phyloP scores from a whole-genome alignment of 208 protist species.

The Jaenimonas drosophilae region DNA sequence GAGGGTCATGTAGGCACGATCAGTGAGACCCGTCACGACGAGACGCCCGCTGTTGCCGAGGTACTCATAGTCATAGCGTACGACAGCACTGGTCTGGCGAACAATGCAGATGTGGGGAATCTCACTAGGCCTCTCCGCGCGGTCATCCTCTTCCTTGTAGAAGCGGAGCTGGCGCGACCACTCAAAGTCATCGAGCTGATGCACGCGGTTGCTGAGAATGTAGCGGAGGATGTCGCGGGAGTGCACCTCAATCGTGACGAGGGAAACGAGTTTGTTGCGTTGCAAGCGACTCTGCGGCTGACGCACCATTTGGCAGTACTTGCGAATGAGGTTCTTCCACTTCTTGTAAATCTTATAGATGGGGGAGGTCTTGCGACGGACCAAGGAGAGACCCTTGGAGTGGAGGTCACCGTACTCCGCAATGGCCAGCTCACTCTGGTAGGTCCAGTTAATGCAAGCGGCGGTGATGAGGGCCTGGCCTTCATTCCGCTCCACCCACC shows the following conservation, averaged over 20 bases:
- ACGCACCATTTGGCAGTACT: slow-evolving; percentile 93
- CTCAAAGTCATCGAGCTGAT: slow-evolving; percentile 91
- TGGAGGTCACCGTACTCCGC: slow-evolving; percentile 81
- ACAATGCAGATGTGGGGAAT: slow-evolving; percentile 74
- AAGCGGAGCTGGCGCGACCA: slow-evolving; percentile 96
- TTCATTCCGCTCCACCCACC: slow-evolving; percentile 87
- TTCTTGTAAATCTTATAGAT: slow-evolving; percentile 91
- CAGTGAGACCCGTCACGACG: slow-evolving; percentile 97
- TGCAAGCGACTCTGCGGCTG: slow-evolving; percentile 87
- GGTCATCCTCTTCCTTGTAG: slow-evolving; percentile 82
- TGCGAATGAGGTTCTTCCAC: slow-evolving; percentile 92
- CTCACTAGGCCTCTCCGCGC: slow-evolving; percentile 16
- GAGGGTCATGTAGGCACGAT: slow-evolving; percentile 97
- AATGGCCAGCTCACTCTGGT: slow-evolving; percentile 87
- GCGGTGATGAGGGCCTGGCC: slow-evolving; percentile 94
- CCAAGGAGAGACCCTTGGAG: slow-evolving; percentile 56
- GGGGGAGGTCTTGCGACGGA: slow-evolving; percentile 84
- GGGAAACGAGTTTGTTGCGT: slow-evolving; percentile 92
- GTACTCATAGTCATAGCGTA: slow-evolving; percentile 97
- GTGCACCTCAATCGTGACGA: slow-evolving; percentile 99
- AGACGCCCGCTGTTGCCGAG: slow-evolving; percentile 95
- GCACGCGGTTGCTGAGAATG: slow-evolving; percentile 80
- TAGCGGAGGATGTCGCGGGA: slow-evolving; percentile 95
- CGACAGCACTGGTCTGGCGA: slow-evolving; percentile 86
- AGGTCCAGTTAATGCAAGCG: slow-evolving; percentile 95